A percentile compares a stretch with the other conserved stretches of the same genome.
Conservation (phyloP, 495 filamentous ascomycete genomes). For the Letharia lupina region DNA sequence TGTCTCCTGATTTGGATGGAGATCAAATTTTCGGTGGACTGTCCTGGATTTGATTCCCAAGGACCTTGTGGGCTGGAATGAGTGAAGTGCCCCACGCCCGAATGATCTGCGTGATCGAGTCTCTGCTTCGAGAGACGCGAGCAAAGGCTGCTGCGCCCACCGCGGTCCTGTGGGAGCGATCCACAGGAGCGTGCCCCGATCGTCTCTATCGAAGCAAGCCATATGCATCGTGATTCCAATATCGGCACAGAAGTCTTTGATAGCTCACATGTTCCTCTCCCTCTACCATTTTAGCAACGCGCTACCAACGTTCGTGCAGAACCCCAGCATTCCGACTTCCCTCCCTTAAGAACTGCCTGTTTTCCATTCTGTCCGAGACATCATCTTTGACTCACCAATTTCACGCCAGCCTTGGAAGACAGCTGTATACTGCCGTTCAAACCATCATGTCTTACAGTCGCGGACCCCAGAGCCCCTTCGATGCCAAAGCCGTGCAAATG, state of each 20-base stretch:
- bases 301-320: constrained; percentile 9
- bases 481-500: constrained; percentile 15
- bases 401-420: background rate
- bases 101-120: constrained; percentile 11
- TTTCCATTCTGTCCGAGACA: background rate
- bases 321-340: background rate
- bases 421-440: background rate
- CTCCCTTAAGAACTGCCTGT: constrained; percentile 9
- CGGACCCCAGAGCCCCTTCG: constrained; percentile 12
- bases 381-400: background rate
- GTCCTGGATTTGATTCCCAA: background rate
- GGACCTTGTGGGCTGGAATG: background rate
- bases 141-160: background rate
- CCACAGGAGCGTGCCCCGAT: background rate
- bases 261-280: background rate
- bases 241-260: background rate
- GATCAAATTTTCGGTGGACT: constrained; percentile 2
- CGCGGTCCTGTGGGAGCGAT: background rate
- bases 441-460: constrained; percentile 16
- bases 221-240: constrained; percentile 10
- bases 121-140: constrained; percentile 2
- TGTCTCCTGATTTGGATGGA: constrained; percentile 2
- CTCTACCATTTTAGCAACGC: constrained; percentile 3
- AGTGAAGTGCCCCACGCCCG: constrained; percentile 6
- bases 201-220: constrained; percentile 7